Conservation (phyloP, 1,284 basidiomycete genomes). For the Xanthoconium separans region DNA sequence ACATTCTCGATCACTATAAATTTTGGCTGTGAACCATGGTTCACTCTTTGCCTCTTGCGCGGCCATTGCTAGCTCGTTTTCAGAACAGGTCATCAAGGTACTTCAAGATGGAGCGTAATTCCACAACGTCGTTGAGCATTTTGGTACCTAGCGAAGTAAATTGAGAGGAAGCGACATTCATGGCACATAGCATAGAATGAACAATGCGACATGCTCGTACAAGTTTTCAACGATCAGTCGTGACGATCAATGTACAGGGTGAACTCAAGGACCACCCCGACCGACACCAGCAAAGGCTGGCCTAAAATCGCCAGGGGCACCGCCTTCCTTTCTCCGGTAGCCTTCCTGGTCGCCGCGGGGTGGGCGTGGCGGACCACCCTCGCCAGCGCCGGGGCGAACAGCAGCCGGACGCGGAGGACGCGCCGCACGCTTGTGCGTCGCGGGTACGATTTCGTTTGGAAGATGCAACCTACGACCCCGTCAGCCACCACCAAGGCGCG, state of each 20-base stretch:
- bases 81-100: too few species aligned
- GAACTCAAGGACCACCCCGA: constrained; percentile 73
- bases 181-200: constrained; percentile 38
- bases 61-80: too few species aligned
- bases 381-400: constrained; percentile 64
- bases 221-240: constrained; percentile 34
- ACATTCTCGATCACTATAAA: too few species aligned
- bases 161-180: constrained; percentile 14
- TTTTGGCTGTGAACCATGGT: too few species aligned
- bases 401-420: constrained; percentile 73
- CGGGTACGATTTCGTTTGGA: constrained; percentile 89
- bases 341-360: constrained; percentile 88
- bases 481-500: too few species aligned
- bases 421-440: constrained; percentile 92
- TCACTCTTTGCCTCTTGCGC: too few species aligned
- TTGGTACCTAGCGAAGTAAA: too few species aligned
- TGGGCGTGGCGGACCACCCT: constrained; percentile 80
- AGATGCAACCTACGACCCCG: constrained; percentile 75
- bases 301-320: constrained; percentile 77
- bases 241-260: neutral
- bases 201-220: constrained; percentile 40
- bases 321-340: constrained; percentile 86
- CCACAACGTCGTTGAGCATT: too few species aligned
- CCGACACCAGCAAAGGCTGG: constrained; percentile 87
- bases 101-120: too few species aligned